Conservation (phyloP, 2,329 filamentous ascomycete genomes). For the Aureobasidium sp. region DNA sequence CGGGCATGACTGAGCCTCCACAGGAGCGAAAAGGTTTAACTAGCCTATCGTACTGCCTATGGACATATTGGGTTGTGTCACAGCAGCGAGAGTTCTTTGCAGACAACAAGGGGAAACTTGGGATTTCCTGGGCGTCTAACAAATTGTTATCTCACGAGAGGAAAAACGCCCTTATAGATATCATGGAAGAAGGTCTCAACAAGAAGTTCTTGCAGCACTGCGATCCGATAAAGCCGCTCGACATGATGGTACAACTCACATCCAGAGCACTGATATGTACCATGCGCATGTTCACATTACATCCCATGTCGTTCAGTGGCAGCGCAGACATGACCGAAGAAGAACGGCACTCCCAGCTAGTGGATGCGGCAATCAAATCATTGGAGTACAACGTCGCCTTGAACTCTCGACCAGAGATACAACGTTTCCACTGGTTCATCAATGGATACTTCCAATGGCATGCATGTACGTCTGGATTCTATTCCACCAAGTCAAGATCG, state of each 20-base stretch:
- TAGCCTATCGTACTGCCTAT: conserved; percentile 11
- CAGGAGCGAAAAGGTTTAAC: conserved; percentile 7
- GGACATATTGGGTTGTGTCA: conserved; percentile 8
- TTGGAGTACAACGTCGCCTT: conserved; percentile 12
- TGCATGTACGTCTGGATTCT: conserved; percentile 1
- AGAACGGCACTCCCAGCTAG: neutral
- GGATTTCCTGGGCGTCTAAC: conserved; percentile 4
- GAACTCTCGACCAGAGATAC: neutral
- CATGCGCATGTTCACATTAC: conserved; percentile 10
- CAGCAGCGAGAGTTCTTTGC: conserved; percentile 3
- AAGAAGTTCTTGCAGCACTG: conserved; percentile 13
- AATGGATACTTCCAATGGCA: conserved; percentile 13
- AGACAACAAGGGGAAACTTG: neutral
- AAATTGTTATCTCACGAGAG: neutral
- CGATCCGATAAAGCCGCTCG: conserved; percentile 13
- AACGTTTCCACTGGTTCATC: conserved; percentile 10
- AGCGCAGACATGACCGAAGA: neutral
- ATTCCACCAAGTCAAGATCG: neutral
- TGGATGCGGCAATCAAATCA: neutral
- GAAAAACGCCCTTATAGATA: neutral
- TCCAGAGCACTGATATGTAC: conserved; percentile 1
- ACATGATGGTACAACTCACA: conserved; percentile 8
- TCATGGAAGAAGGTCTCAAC: conserved; percentile 4
- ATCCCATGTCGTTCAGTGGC: neutral
- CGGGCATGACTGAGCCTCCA: conserved; percentile 1